A percentile compares a stretch with the other conserved stretches of the same genome.
These are phyloP conservation scores for Cajanus cajan DNA, from an alignment of 306 rosid genomes.

Conservation along the genomic window DNA sequence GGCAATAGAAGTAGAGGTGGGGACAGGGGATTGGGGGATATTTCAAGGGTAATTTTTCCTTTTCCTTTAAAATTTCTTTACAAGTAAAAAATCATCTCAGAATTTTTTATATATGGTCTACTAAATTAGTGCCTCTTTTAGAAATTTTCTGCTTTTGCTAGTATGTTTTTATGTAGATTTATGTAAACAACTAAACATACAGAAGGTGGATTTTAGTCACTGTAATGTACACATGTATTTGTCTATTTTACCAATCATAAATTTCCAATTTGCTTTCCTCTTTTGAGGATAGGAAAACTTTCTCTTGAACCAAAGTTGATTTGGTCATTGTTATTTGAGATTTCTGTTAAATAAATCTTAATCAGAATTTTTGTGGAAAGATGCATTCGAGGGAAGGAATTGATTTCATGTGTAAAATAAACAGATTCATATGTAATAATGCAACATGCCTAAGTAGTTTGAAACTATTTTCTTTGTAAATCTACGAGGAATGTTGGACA, in stretches of 20 bases:
- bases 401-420: background rate
- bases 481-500: background rate
- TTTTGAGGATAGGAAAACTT: too few species aligned
- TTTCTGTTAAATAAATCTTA: too few species aligned
- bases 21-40: slow-evolving; percentile 39
- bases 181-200: slow-evolving; percentile 4
- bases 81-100: background rate
- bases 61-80: background rate
- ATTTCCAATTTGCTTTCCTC: too few species aligned
- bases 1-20: slow-evolving; percentile 44
- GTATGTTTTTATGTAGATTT: slow-evolving; percentile 44
- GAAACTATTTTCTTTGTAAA: background rate
- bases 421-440: too few species aligned
- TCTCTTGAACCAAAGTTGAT: background rate
- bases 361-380: too few species aligned
- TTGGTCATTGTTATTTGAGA: background rate
- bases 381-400: background rate
- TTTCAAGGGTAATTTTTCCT: slow-evolving; percentile 41
- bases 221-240: too few species aligned
- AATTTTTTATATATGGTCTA: background rate
- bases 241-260: too few species aligned
- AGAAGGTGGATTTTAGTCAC: too few species aligned
- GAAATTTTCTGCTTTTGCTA: background rate
- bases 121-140: background rate
- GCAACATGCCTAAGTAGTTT: too few species aligned